Evolutionary conservation across 768 basidiomycete genomes (phyloP).

Genomic region (Candolleomyces aberdarensis): DNA sequence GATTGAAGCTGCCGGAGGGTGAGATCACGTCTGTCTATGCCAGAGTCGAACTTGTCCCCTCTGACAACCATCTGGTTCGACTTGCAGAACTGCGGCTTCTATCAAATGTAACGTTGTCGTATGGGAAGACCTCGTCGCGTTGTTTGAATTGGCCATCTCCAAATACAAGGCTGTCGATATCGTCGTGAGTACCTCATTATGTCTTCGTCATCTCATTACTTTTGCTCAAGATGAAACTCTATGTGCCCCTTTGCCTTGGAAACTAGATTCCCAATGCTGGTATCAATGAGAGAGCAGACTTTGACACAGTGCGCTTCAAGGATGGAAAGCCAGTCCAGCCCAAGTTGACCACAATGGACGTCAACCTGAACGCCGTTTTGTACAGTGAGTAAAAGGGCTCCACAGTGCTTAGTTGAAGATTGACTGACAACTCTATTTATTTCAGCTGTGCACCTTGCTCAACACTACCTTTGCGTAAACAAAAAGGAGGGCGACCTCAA

Average conservation of each 20-base stretch:
- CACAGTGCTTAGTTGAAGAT: neutral
- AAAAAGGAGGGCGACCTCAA: conserved; percentile 40
- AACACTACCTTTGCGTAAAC: conserved; percentile 45
- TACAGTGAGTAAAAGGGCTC: conserved; percentile 37
- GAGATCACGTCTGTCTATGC: conserved; percentile 7
- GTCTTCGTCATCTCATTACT: neutral
- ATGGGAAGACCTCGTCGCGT: conserved; percentile 51
- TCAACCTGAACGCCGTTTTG: conserved; percentile 46
- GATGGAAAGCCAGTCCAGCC: conserved; percentile 45
- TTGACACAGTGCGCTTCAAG: conserved; percentile 26
- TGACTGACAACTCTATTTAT: neutral
- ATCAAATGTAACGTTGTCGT: conserved; percentile 47
- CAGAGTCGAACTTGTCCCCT: neutral
- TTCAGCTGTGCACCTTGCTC: conserved; percentile 45
- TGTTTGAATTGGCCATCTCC: conserved; percentile 48
- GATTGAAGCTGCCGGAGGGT: conserved; percentile 45
- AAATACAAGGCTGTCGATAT: conserved; percentile 50
- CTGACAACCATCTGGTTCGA: neutral
- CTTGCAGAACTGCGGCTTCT: conserved; percentile 37
- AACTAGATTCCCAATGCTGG: conserved; percentile 49
- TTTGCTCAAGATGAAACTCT: neutral
- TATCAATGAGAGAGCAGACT: conserved; percentile 32
- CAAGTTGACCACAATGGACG: conserved; percentile 39
- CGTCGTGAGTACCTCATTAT: conserved; percentile 37
- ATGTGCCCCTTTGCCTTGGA: neutral